Evolutionary conservation across 345 rosid species (phyloP), one percentile per base, ranked within the genome.

Genomic region (Populus deltoides): DNA sequence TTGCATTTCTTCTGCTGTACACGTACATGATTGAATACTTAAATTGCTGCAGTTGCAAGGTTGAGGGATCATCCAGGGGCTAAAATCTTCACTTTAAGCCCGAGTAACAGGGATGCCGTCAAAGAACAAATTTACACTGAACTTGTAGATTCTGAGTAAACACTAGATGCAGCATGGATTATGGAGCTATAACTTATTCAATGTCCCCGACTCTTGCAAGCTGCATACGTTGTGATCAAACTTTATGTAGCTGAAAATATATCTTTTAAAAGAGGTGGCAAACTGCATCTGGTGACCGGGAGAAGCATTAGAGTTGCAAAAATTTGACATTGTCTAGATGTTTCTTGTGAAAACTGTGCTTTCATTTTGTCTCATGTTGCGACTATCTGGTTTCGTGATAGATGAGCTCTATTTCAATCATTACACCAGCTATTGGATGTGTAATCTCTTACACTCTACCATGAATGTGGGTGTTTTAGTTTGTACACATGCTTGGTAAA

Each of bases 11-110:
- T 61, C 9, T 35, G 15, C 9, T 68, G 11, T 47, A 12, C 22
- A 9, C 5, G 18, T 7, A 20, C 59, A 18, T 73, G 61, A 63
- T 36, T 35, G 29, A 47, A 22, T 51, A 31, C 78, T 1, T 74
- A 45, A 49, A 61, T 31, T 74, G 78, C 17, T 78, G 85, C 88
- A 92, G 97, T 90, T 71, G 87, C 87, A 4, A 89, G 90, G 82
- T 36, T 92, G 80, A 92, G 80, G 87, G 86, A 86, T 53, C 90
- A 89, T 72, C 91, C 89, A 0, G 90, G 89, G 61, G 94, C 92
- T 45, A 80, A 76, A 38, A 66, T 90, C 45, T 83, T 89, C 81
- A 84, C 88, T 1, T 71, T 90, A 78, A 87, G 66, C 70, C 77
- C 77, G 31, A 78, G 77, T 75, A 90, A 88, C 71, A 85, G 94